Percentiles rank a stretch among this genome's conserved stretches.
phyloP scores from a whole-genome alignment of 306 rosid species.

The Prunus mira region DNA sequence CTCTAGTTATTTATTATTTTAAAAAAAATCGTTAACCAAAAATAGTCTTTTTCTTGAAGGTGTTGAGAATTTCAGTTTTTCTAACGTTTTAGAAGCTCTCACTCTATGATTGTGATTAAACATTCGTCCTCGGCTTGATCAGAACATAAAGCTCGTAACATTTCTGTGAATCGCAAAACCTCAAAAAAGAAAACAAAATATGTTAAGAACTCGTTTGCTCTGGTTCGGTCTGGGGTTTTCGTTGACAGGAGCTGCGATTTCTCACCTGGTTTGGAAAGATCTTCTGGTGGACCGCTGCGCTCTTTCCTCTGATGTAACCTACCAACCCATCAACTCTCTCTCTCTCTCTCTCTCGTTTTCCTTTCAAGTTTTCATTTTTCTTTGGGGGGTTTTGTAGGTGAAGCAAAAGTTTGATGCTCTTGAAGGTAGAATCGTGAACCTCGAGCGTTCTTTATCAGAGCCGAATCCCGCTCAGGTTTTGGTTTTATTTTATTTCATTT shows the following conservation, averaged over 20 bases:
- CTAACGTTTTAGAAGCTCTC: not conserved
- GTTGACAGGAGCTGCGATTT: slow-evolving; percentile 33
- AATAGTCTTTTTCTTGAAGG: no score
- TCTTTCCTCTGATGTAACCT: slow-evolving; percentile 32
- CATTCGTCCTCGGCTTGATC: not conserved
- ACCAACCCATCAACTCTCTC: not conserved
- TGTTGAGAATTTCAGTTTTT: no score
- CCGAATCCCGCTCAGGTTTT: slow-evolving; percentile 30
- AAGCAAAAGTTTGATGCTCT: slow-evolving; percentile 31
- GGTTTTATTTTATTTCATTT: not conserved
- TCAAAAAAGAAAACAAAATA: not conserved
- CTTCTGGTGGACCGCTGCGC: slow-evolving; percentile 24
- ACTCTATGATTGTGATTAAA: not conserved
- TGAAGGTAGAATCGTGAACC: slow-evolving; percentile 32
- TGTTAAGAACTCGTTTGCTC: slow-evolving; percentile 38
- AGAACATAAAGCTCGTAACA: not conserved
- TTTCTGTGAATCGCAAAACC: not conserved
- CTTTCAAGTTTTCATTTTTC: not conserved
- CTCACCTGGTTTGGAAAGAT: slow-evolving; percentile 38
- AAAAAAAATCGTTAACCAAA: no score
- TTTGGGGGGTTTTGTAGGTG: slow-evolving; percentile 17
- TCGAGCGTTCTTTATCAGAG: slow-evolving; percentile 29
- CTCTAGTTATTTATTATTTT: no score
- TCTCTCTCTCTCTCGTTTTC: not conserved
- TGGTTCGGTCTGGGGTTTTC: slow-evolving; percentile 42